Evolutionary conservation across 129 eudicot genomes (phyloP).

Genomic region (Tagetes erecta): DNA sequence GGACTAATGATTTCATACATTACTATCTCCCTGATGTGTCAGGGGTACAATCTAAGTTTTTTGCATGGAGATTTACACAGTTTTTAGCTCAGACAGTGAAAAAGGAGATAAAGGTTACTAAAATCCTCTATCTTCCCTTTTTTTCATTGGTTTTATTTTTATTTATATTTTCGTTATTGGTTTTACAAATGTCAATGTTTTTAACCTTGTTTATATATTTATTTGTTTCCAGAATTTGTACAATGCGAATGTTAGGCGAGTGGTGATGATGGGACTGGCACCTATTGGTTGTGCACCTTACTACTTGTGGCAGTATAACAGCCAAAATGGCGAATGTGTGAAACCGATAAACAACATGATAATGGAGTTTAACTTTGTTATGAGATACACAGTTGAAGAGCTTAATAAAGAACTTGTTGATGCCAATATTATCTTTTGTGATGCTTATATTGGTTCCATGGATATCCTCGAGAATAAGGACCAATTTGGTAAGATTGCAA

Average conservation of each 20-base stretch:
- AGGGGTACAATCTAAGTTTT: slow-evolving; percentile 65
- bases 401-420: slow-evolving; percentile 62
- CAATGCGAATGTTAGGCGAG: slow-evolving; percentile 74
- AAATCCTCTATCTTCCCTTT: background rate
- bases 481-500: slow-evolving; percentile 53
- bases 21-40: slow-evolving; percentile 85
- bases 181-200: background rate
- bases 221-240: slow-evolving; percentile 62
- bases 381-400: slow-evolving; percentile 76
- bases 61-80: slow-evolving; percentile 79
- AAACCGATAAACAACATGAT: slow-evolving; percentile 78
- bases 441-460: slow-evolving; percentile 76
- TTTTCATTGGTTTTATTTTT: background rate
- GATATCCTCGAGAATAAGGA: slow-evolving; percentile 65
- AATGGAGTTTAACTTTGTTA: slow-evolving; percentile 80
- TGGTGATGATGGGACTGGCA: slow-evolving; percentile 90
- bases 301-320: slow-evolving; percentile 75
- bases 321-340: slow-evolving; percentile 69
- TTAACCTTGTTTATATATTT: slow-evolving; percentile 1
- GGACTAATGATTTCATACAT: slow-evolving; percentile 92
- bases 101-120: slow-evolving; percentile 73
- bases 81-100: slow-evolving; percentile 64
- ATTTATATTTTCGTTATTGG: background rate
- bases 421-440: slow-evolving; percentile 70
- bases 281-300: slow-evolving; percentile 96